Conservation (phyloP, 768 basidiomycete genomes). For the Lepiota venenata region DNA sequence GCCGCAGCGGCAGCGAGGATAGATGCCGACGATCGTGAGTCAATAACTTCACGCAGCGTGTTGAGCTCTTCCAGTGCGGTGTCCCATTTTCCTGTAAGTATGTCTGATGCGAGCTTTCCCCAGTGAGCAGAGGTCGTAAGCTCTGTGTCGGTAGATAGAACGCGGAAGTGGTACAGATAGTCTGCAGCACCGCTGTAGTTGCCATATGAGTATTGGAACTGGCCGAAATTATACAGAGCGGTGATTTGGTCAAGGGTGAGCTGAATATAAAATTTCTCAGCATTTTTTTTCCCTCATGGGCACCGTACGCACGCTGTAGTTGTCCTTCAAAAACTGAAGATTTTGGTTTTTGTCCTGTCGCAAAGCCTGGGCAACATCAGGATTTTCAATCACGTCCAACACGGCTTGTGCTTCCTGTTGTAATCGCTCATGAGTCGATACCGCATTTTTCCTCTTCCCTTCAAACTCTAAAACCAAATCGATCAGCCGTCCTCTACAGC, state of each 20-base stretch:
- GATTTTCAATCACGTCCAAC: constrained; percentile 93
- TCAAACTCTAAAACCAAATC: constrained; percentile 63
- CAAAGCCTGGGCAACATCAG: constrained; percentile 91
- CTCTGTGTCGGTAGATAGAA: constrained; percentile 90
- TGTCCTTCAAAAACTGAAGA: constrained; percentile 88
- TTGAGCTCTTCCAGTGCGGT: constrained; percentile 92
- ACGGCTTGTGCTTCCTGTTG: constrained; percentile 91
- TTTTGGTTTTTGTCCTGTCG: constrained; percentile 98
- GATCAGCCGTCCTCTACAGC: not conserved
- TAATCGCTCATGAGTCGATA: constrained; percentile 79
- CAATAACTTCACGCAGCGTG: constrained; percentile 89
- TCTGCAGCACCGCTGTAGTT: constrained; percentile 96
- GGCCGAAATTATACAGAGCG: constrained; percentile 95
- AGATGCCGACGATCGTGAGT: constrained; percentile 63
- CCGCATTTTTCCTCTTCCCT: constrained; percentile 75
- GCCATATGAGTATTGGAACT: constrained; percentile 98
- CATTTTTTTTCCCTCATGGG: not conserved
- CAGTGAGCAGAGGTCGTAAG: constrained; percentile 96
- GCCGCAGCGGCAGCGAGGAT: constrained; percentile 35
- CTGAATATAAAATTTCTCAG: constrained; percentile 35
- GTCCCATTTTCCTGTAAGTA: constrained; percentile 93
- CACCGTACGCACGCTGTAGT: constrained; percentile 67
- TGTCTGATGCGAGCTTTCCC: constrained; percentile 98
- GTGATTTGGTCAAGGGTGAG: constrained; percentile 94
- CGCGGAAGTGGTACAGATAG: constrained; percentile 98